Conservation (phyloP, 495 filamentous ascomycete species). For the Baudoinia panamericana region DNA sequence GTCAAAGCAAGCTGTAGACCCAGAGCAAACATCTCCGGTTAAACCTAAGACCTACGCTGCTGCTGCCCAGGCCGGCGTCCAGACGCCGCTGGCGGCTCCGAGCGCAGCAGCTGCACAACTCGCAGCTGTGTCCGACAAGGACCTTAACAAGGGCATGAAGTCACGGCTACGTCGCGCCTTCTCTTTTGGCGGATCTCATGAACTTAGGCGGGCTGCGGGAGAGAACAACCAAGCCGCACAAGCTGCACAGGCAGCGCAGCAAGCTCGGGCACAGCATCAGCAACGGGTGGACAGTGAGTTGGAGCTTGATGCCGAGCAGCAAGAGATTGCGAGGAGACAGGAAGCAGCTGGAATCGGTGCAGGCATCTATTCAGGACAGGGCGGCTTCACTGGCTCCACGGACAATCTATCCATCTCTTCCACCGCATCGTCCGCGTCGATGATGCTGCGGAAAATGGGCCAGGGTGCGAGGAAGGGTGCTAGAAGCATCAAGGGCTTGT, state of each 20-base stretch:
- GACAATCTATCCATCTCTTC: slow-evolving; percentile 96
- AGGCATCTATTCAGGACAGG: slow-evolving; percentile 84
- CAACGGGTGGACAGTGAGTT: slow-evolving; percentile 45
- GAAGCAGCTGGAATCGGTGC: slow-evolving; percentile 83
- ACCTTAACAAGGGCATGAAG: slow-evolving; percentile 64
- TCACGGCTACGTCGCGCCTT: slow-evolving; percentile 85
- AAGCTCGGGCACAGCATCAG: slow-evolving; percentile 48
- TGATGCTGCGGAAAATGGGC: slow-evolving; percentile 99
- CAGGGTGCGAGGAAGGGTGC: slow-evolving; percentile 89
- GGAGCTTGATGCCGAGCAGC: slow-evolving; percentile 72
- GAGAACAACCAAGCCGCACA: slow-evolving; percentile 43
- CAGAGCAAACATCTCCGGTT: slow-evolving; percentile 17
- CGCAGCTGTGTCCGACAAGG: slow-evolving; percentile 65
- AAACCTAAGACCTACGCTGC: slow-evolving; percentile 18
- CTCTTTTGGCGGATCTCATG: slow-evolving; percentile 92
- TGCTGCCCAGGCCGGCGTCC: slow-evolving; percentile 15
- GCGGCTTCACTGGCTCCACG: slow-evolving; percentile 77
- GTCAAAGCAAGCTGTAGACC: slow-evolving; percentile 55
- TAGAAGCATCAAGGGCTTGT: slow-evolving; percentile 82
- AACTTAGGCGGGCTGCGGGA: slow-evolving; percentile 64
- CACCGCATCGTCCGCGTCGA: slow-evolving; percentile 90
- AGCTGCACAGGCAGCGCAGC: slow-evolving; percentile 45
- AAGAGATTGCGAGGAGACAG: slow-evolving; percentile 79
- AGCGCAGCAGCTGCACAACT: slow-evolving; percentile 72
- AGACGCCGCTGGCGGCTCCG: slow-evolving; percentile 18